Evolutionary conservation across 2,329 filamentous ascomycete species (phyloP).

Genomic region (Cladosporium sp.): DNA sequence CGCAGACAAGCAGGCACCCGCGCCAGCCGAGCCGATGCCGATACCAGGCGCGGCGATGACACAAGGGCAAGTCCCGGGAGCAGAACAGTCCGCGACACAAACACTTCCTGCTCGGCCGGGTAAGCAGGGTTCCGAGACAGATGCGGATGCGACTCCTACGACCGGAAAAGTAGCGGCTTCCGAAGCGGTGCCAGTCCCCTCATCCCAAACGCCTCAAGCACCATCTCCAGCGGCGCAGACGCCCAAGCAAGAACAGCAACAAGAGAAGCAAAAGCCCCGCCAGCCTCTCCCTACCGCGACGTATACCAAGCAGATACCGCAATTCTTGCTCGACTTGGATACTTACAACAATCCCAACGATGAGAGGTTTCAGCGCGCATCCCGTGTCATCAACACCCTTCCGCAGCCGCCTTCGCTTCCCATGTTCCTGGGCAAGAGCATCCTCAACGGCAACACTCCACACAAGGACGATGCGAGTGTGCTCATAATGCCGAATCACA

Average conservation of each 20-base stretch:
- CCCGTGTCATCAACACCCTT: conserved; percentile 71
- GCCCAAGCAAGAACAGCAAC: not conserved
- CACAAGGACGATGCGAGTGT: conserved; percentile 99
- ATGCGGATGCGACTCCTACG: not conserved
- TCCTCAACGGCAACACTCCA: conserved; percentile 82
- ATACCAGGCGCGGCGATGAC: conserved; percentile 28
- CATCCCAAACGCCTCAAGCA: conserved; percentile 2
- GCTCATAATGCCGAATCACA: conserved; percentile 94
- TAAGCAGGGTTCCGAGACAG: conserved; percentile 22
- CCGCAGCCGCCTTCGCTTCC: conserved; percentile 80
- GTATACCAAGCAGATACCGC: conserved; percentile 73
- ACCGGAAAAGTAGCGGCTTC: not conserved
- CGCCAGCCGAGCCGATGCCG: conserved; percentile 23
- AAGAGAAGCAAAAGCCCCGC: conserved; percentile 15
- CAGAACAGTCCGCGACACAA: conserved; percentile 37
- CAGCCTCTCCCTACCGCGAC: conserved; percentile 45
- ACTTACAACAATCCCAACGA: conserved; percentile 57
- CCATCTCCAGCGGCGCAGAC: not conserved
- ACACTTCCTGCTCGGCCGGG: conserved; percentile 49
- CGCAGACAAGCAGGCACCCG: conserved; percentile 20
- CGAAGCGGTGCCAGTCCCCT: conserved; percentile 14
- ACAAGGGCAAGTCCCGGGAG: conserved; percentile 20
- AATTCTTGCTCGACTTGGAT: conserved; percentile 83
- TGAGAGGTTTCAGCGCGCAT: conserved; percentile 68
- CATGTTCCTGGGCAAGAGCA: conserved; percentile 88